Base-by-base conservation (phyloP, 805 yeast species). In the Yarrowia sp. region DNA sequence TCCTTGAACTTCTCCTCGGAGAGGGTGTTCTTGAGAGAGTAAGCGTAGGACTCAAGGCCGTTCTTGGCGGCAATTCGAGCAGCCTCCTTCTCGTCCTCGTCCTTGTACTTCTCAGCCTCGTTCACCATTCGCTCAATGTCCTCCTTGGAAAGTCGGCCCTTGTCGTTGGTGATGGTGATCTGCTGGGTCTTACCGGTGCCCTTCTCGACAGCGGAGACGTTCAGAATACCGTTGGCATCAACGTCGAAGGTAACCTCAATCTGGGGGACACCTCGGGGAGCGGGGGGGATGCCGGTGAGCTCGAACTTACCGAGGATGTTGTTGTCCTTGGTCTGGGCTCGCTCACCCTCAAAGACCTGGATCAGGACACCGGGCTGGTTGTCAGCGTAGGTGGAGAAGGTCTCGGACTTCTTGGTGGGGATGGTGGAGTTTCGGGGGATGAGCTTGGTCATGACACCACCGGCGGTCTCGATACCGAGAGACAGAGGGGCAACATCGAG, bases 221-320 rank as follows among this genome's bases (percentile, higher is more conserved):
- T 92, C 79, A 92, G 82, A 79, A 92, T 92, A 82, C 97, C 97
- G 78, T 92, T 92, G 68, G 97, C 97, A 78, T 92, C 97, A 73
- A 92, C 81, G 77, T 92, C 97, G 75, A 92, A 92, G 72, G 97
- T 92, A 69, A 92, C 97, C 84, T 92, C 97, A 72, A 92, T 87
- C 82, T 91, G 97, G 74, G 97, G 97, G 68, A 88, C 96, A 84
- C 97, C 97, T 81, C 97, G 90, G 80, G 97, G 97, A 47, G 97
- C 97, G 70, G 97, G 97, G 73, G 97, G 97, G 68, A 92, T 92
- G 77, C 97, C 97, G 68, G 94, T 78, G 73, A 92, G 86, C 80
- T 92, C 97, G 79, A 92, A 92, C 81, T 92, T 92, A 83, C 97
- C 98, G 73, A 92, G 86, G 77, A 91, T 78, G 85, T 91, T 92